Base-by-base conservation (phyloP, 768 basidiomycete genomes). In the Mycena maculata region DNA sequence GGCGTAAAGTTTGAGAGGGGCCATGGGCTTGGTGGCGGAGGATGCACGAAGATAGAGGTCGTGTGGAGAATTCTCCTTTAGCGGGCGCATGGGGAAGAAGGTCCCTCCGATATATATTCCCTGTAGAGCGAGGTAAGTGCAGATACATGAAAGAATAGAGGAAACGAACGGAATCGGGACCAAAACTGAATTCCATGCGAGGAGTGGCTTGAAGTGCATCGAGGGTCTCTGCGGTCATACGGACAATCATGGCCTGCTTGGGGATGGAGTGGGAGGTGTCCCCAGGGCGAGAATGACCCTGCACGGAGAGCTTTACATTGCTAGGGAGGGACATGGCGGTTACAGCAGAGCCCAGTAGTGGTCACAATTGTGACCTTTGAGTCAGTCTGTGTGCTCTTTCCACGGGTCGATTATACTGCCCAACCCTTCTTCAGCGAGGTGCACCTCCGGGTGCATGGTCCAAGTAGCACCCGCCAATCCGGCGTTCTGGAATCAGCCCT, bases 181-280 rank as follows among this genome's bases (percentile, higher is more conserved):
- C 87, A 72, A 93, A 91, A 67, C 89, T 84, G 65, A 93, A 85
- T 42, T 88, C 79, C 74, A 93, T 76, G 56, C 74, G 78, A 39
- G 82, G 81, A 54, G 82, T 81, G 0, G 83, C 79, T 45, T 88
- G 85, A 45, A 93, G 85, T 1, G 90, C 89, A 60, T 92, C 88
- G 65, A 93, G 82, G 0, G 90, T 88, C 76, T 92, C 90, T 36
- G 86, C 83, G 5, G 92, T 88, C 85, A 94, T 84, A 62, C 91
- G 89, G 42, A 94, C 85, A 54, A 94, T 81, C 87, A 93, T 89
- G 52, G 92, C 92, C 27, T 85, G 84, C 81, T 92, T 92, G 15
- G 88, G 88, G 65, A 85, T 87, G 4, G 89, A 83, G 36, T 87
- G 86, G 36, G 84, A 74, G 0, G 85, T 80, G 66, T 86, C 88